phyloP scores from a whole-genome alignment of 495 filamentous ascomycete species.

The Trichoderma parareesei region DNA sequence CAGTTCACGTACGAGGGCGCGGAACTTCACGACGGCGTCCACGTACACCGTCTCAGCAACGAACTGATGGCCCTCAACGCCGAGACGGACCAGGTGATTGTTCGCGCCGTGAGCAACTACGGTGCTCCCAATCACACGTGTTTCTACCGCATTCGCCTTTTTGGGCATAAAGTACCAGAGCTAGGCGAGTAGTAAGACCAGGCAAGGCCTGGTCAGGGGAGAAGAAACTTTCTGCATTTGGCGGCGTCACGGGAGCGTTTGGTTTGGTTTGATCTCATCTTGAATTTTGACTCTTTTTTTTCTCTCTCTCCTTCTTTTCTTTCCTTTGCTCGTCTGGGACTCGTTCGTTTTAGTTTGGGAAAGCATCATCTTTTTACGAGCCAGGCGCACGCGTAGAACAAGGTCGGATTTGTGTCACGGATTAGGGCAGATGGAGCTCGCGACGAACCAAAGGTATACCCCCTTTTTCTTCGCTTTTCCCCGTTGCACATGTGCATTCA shows the following conservation, averaged over 20 bases:
- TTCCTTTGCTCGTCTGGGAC: too few species aligned
- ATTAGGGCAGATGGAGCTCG: not conserved
- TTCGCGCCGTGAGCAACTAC: constrained; percentile 47
- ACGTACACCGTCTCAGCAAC: constrained; percentile 40
- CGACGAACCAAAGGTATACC: not conserved
- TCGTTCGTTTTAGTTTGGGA: not conserved
- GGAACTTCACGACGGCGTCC: constrained; percentile 34
- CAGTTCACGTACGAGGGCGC: constrained; percentile 43
- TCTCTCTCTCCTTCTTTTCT: not conserved
- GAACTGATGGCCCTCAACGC: constrained; percentile 28
- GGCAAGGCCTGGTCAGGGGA: too few species aligned
- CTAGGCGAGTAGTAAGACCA: not conserved
- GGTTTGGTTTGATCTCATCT: not conserved
- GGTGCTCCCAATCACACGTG: constrained; percentile 49
- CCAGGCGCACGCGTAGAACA: constrained; percentile 11
- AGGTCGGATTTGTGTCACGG: not conserved
- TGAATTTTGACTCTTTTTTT: constrained; percentile 4
- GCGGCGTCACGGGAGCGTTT: constrained; percentile 1
- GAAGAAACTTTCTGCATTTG: not conserved
- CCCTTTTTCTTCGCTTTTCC: not conserved
- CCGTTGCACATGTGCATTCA: not conserved
- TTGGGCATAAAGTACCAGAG: constrained; percentile 31
- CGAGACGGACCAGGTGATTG: constrained; percentile 33
- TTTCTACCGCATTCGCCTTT: constrained; percentile 51
- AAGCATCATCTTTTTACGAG: constrained; percentile 19